Conservation (phyloP, 2,329 filamentous ascomycete genomes). For the Ascochyta viciae-villosae region DNA sequence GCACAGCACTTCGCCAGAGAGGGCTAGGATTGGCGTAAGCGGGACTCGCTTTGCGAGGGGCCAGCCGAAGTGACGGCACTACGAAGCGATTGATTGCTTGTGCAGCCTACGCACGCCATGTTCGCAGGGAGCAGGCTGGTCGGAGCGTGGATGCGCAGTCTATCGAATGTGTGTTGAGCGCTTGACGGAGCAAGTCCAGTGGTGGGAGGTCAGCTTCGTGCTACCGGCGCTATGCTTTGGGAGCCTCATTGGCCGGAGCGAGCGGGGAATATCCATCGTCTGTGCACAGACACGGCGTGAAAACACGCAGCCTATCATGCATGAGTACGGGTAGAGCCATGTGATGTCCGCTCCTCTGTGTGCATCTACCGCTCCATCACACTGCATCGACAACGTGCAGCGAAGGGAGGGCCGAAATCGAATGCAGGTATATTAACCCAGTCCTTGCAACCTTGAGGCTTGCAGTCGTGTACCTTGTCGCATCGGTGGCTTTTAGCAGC, state of each 20-base stretch:
- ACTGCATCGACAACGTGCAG: conserved; percentile 34
- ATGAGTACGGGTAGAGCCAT: conserved; percentile 21
- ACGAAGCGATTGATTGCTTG: conserved; percentile 44
- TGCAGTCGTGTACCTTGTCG: conserved; percentile 32
- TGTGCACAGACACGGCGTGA: conserved; percentile 33
- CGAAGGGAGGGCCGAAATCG: conserved; percentile 17
- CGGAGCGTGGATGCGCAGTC: conserved; percentile 40
- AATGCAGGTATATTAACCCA: conserved; percentile 20
- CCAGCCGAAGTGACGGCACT: conserved; percentile 40
- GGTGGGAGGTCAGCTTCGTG: conserved; percentile 39
- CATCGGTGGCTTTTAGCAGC: conserved; percentile 44
- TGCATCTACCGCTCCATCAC: conserved; percentile 43
- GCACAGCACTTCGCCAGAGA: conserved; percentile 29
- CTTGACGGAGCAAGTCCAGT: conserved; percentile 44
- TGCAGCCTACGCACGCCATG: conserved; percentile 35
- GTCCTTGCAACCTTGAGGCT: conserved; percentile 10
- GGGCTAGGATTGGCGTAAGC: conserved; percentile 28
- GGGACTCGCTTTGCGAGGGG: conserved; percentile 26
- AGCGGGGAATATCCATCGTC: conserved; percentile 33
- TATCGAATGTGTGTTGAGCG: conserved; percentile 47
- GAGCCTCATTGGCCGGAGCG: conserved; percentile 28
- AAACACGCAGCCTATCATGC: conserved; percentile 41
- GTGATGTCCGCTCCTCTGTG: conserved; percentile 35
- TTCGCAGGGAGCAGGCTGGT: conserved; percentile 40
- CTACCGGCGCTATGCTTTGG: conserved; percentile 30